phyloP scores from a whole-genome alignment of 768 basidiomycete genomes.

The Terana coerulea region DNA sequence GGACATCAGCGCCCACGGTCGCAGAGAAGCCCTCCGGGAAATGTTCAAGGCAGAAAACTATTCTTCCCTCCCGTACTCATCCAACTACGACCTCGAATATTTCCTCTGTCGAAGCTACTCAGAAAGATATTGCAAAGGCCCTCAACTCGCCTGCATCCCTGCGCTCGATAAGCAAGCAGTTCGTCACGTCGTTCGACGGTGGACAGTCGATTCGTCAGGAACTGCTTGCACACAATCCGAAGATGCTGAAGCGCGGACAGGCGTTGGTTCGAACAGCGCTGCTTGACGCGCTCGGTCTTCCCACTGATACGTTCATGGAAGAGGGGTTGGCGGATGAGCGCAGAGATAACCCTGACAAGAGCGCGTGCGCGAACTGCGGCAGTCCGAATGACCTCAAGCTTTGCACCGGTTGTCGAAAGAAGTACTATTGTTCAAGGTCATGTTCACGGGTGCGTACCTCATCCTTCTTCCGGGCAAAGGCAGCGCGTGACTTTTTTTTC shows the following conservation, averaged over 20 bases:
- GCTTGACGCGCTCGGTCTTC: neutral
- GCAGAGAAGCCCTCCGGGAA: neutral
- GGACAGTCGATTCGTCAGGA: neutral
- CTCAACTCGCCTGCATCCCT: constrained; percentile 5
- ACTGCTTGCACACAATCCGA: neutral
- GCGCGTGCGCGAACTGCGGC: constrained; percentile 10
- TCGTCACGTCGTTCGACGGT: neutral
- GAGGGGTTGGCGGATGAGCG: constrained; percentile 4
- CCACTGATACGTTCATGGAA: neutral
- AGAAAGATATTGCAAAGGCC: neutral
- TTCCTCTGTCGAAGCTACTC: constrained; percentile 6
- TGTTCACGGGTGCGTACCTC: constrained; percentile 2
- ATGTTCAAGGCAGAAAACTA: constrained; percentile 3
- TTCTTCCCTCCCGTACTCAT: neutral
- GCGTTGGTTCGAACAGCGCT: neutral
- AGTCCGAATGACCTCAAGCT: constrained; percentile 7
- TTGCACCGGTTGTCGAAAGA: constrained; percentile 6
- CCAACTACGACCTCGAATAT: constrained; percentile 5
- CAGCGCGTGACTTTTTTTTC: too few species aligned
- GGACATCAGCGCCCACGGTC: neutral
- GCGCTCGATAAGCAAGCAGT: constrained; percentile 3
- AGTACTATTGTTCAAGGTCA: constrained; percentile 6
- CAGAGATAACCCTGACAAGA: constrained; percentile 6
- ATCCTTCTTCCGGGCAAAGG: too few species aligned
- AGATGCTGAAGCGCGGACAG: constrained; percentile 3